A percentile compares a stretch with the other conserved stretches of the same genome.
Evolutionary conservation across 2,329 filamentous ascomycete species (phyloP).

Genomic region (Onygenales sp.): DNA sequence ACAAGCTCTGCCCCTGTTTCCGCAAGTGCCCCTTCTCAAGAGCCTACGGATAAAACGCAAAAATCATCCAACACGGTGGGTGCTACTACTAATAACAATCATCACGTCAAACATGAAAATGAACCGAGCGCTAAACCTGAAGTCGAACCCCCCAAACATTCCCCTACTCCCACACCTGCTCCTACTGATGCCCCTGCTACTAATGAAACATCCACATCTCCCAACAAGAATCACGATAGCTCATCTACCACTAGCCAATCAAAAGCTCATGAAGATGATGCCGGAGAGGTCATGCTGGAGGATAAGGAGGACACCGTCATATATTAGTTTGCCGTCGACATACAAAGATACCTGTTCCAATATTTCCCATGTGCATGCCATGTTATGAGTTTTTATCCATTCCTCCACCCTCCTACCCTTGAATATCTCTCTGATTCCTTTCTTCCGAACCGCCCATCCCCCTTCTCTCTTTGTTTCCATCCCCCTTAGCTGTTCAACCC

Average conservation of each 20-base stretch:
- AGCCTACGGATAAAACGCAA: conserved; percentile 8
- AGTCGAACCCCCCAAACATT: conserved; percentile 6
- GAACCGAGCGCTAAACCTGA: background rate
- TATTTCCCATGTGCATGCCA: background rate
- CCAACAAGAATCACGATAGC: background rate
- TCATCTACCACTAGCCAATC: conserved; percentile 11
- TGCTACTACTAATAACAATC: conserved; percentile 2
- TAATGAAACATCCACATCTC: background rate
- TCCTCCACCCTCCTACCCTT: too few relatives aligned
- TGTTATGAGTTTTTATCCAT: too few relatives aligned
- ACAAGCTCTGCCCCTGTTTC: background rate
- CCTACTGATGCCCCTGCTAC: conserved; percentile 28
- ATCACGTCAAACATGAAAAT: background rate
- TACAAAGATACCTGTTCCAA: background rate
- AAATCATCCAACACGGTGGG: conserved; percentile 8
- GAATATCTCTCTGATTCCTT: too few relatives aligned
- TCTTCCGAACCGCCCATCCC: too few relatives aligned
- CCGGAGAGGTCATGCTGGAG: conserved; percentile 69
- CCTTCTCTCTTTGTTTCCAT: too few relatives aligned
- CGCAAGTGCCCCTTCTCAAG: background rate
- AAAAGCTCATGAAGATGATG: conserved; percentile 54
- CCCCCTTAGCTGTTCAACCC: too few relatives aligned
- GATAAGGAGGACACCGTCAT: conserved; percentile 87
- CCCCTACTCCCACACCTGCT: conserved; percentile 10
- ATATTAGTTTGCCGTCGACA: conserved; percentile 46